These are phyloP conservation scores for Drosera spatulata DNA, from an alignment of 179 eudicot genomes.

Conservation along the genomic window DNA sequence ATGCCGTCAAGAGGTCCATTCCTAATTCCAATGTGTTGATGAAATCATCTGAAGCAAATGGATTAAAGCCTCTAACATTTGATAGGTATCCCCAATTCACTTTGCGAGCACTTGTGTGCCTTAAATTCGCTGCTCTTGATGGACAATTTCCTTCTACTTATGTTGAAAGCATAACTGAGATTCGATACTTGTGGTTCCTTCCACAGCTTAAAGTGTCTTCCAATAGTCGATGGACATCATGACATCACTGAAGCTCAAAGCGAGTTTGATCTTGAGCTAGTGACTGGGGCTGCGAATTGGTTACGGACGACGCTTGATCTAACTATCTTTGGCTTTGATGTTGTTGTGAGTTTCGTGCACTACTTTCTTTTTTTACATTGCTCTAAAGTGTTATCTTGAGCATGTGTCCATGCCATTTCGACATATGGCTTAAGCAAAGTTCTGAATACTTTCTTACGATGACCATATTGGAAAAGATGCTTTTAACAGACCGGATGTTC, in stretches of 20 bases:
- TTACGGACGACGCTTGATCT: constrained; percentile 62
- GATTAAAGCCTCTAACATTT: constrained; percentile 56
- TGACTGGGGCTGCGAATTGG: constrained; percentile 69
- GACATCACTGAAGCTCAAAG: constrained; percentile 18
- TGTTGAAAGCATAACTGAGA: not conserved
- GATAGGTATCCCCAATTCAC: constrained; percentile 45
- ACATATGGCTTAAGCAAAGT: no score
- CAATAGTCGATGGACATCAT: constrained; percentile 37
- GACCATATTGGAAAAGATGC: no score
- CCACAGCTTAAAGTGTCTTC: constrained; percentile 81
- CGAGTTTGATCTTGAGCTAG: constrained; percentile 19
- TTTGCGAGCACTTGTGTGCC: not conserved
- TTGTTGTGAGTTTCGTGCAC: constrained; percentile 59
- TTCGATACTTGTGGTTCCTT: constrained; percentile 3
- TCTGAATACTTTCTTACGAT: no score
- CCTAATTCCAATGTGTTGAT: constrained; percentile 55
- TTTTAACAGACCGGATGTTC: no score
- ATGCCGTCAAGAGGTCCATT: constrained; percentile 76
- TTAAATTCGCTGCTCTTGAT: no score
- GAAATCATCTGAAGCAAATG: constrained; percentile 36
- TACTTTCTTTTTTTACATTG: not conserved
- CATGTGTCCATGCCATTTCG: no score
- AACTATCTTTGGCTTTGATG: constrained; percentile 93
- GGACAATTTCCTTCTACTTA: not conserved
- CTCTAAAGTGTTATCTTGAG: no score